phyloP scores from a whole-genome alignment of 1,284 basidiomycete genomes.

The Gymnopus androsaceus region DNA sequence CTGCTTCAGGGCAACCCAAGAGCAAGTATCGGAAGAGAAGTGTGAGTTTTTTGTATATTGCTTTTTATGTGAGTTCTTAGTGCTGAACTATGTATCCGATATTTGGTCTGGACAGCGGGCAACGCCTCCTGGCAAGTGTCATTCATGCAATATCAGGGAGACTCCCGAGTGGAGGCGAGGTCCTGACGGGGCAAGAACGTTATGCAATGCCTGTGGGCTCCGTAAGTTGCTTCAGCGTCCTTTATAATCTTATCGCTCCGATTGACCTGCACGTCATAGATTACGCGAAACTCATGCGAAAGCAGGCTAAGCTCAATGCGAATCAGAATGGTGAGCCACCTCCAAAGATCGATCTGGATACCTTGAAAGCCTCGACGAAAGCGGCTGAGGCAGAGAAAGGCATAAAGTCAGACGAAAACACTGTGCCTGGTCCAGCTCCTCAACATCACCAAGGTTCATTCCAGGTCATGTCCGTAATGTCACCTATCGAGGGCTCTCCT shows the following conservation, averaged over 20 bases:
- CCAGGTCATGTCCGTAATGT: constrained; percentile 43
- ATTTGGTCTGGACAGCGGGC: constrained; percentile 59
- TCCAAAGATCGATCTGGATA: constrained; percentile 70
- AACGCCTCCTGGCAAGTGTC: constrained; percentile 79
- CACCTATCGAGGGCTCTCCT: constrained; percentile 15
- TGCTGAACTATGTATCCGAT: constrained; percentile 26
- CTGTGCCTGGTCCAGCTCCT: constrained; percentile 27
- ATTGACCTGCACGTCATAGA: constrained; percentile 41
- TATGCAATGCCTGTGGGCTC: constrained; percentile 82
- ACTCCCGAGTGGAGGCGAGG: constrained; percentile 84
- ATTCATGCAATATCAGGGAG: constrained; percentile 81
- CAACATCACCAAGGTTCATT: constrained; percentile 57
- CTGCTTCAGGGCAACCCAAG: constrained; percentile 56
- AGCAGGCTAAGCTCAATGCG: constrained; percentile 59
- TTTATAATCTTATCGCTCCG: constrained; percentile 17
- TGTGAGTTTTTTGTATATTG: constrained; percentile 53
- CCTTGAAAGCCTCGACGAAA: constrained; percentile 68
- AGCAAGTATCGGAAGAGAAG: constrained; percentile 80
- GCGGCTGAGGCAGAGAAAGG: constrained; percentile 52
- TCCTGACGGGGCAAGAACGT: constrained; percentile 75
- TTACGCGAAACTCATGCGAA: constrained; percentile 77
- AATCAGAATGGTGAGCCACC: constrained; percentile 46
- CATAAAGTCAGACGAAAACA: constrained; percentile 29
- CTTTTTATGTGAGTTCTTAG: constrained; percentile 19
- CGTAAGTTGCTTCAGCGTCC: constrained; percentile 50